These are phyloP conservation scores for Collariella sp. DNA, from an alignment of 495 filamentous ascomycete genomes.

Conservation along the genomic window DNA sequence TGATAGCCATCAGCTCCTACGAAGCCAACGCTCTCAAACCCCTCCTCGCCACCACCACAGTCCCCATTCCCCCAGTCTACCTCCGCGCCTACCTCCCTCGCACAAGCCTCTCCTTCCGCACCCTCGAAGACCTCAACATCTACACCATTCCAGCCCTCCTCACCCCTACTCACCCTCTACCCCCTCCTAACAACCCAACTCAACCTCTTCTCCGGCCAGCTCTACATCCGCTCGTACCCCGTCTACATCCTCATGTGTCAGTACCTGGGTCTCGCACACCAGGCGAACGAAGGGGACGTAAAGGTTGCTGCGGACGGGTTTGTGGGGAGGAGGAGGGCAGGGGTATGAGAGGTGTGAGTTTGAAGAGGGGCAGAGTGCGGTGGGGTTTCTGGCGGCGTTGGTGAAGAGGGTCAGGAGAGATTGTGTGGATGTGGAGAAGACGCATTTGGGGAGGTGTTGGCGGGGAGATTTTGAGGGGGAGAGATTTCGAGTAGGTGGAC, in stretches of 20 bases:
- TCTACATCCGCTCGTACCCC: slow-evolving; percentile 47
- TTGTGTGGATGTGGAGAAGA: slow-evolving; percentile 42
- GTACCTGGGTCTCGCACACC: slow-evolving; percentile 42
- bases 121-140: slow-evolving; percentile 43
- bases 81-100: slow-evolving; percentile 55
- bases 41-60: slow-evolving; percentile 24
- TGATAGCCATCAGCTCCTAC: slow-evolving; percentile 54
- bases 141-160: slow-evolving; percentile 26
- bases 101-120: slow-evolving; percentile 31
- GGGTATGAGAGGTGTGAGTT: slow-evolving; percentile 29
- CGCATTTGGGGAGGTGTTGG: slow-evolving; percentile 46
- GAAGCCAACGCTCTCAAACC: slow-evolving; percentile 51
- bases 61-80: slow-evolving; percentile 16
- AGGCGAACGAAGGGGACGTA: slow-evolving; percentile 8
- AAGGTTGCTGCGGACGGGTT: slow-evolving; percentile 38
- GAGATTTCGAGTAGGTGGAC: slow-evolving; percentile 19
- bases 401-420: slow-evolving; percentile 45
- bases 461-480: slow-evolving; percentile 32
- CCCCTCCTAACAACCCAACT: slow-evolving; percentile 37
- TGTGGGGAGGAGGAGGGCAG: slow-evolving; percentile 19
- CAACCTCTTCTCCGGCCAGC: slow-evolving; percentile 59
- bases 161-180: slow-evolving; percentile 14
- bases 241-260: slow-evolving; percentile 48
- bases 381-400: slow-evolving; percentile 44
- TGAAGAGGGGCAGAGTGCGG: slow-evolving; percentile 41